Conservation (phyloP, 805 yeast genomes). For the Yarrowia porcina region DNA sequence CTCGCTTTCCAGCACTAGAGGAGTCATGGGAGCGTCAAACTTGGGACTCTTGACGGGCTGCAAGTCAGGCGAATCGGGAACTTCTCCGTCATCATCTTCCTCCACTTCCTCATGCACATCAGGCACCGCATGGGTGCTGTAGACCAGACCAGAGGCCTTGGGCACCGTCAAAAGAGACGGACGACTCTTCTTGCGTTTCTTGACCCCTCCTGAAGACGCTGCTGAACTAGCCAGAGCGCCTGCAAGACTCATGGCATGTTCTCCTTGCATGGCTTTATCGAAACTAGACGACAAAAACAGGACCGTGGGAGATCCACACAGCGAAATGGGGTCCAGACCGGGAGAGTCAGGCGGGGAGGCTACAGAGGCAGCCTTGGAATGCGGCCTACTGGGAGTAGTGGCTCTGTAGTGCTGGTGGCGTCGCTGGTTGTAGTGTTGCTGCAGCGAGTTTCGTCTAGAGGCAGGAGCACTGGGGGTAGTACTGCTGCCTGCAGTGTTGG, state of each 20-base stretch:
- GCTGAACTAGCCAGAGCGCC: neutral
- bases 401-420: conserved; percentile 21
- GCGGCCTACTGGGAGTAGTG: conserved; percentile 17
- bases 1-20: conserved; percentile 10
- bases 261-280: conserved; percentile 18
- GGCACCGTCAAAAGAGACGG: conserved; percentile 5
- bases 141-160: neutral
- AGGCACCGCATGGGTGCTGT: neutral
- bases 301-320: conserved; percentile 21
- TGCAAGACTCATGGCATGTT: conserved; percentile 10
- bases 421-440: conserved; percentile 22
- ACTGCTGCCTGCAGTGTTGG: neutral
- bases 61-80: conserved; percentile 17
- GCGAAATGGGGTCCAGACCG: conserved; percentile 24
- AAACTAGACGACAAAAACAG: conserved; percentile 16
- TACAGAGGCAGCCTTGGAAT: neutral
- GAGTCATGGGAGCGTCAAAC: conserved; percentile 23
- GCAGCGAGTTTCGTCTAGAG: conserved; percentile 4
- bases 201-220: neutral
- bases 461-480: neutral
- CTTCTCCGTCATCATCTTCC: neutral
- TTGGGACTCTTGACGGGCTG: conserved; percentile 22
- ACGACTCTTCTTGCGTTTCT: conserved; percentile 19
- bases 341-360: conserved; percentile 26
- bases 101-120: conserved; percentile 18